A percentile compares a stretch with the other conserved stretches of the same genome.
These are phyloP conservation scores for Syncephalis fuscata DNA, from an alignment of 371 early-diverging fungal genomes.

Conservation along the genomic window DNA sequence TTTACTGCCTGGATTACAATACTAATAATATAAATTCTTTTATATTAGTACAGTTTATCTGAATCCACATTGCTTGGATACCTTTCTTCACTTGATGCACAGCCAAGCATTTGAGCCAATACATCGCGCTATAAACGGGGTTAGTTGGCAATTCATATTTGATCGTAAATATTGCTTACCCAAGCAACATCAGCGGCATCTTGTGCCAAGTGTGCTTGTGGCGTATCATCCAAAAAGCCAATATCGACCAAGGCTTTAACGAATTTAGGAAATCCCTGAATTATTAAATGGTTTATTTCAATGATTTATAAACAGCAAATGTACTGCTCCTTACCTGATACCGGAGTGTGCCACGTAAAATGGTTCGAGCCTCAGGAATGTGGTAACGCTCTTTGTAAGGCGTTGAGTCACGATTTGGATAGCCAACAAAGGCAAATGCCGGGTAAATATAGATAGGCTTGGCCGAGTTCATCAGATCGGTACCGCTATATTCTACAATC, in stretches of 20 bases:
- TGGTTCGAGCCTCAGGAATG: constrained; percentile 88
- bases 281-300: constrained; percentile 1
- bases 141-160: background rate
- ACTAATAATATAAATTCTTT: background rate
- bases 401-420: constrained; percentile 96
- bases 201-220: constrained; percentile 38
- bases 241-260: constrained; percentile 83
- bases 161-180: constrained; percentile 17
- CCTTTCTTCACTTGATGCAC: background rate
- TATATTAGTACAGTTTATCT: no score
- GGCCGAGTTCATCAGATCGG: constrained; percentile 77
- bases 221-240: constrained; percentile 76
- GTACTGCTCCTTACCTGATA: constrained; percentile 38
- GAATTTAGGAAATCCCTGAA: constrained; percentile 70
- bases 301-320: background rate
- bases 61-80: no score
- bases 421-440: constrained; percentile 73
- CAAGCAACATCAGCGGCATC: constrained; percentile 50
- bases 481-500: constrained; percentile 76
- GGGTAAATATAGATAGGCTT: constrained; percentile 78
- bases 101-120: constrained; percentile 3
- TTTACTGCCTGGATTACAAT: background rate
- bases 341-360: constrained; percentile 86
- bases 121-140: constrained; percentile 1
- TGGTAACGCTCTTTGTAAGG: constrained; percentile 86